These are phyloP conservation scores for Pouteria campechiana DNA, from an alignment of 179 eudicot genomes.

Conservation along the genomic window DNA sequence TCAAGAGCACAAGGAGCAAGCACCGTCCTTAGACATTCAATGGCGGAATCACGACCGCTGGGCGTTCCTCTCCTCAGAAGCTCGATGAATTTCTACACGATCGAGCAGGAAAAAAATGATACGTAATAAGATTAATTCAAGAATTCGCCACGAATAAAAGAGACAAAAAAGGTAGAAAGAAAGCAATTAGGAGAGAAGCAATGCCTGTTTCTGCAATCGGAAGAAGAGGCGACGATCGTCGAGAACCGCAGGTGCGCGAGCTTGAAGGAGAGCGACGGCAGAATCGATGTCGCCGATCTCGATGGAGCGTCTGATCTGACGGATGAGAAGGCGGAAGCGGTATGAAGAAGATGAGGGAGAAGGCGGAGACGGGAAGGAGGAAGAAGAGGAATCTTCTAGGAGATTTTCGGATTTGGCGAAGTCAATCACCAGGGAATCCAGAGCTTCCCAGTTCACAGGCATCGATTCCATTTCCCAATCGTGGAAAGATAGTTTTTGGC, in stretches of 20 bases:
- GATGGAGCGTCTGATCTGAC: slow-evolving; percentile 47
- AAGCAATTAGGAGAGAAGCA: not conserved
- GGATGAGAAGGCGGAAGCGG: slow-evolving; percentile 48
- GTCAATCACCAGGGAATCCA: slow-evolving; percentile 65
- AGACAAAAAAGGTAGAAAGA: not conserved
- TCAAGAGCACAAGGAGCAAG: slow-evolving; percentile 94
- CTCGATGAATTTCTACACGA: slow-evolving; percentile 77
- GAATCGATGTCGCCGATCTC: slow-evolving; percentile 69
- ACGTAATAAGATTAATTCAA: too few relatives aligned
- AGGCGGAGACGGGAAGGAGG: slow-evolving; percentile 15
- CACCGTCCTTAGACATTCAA: slow-evolving; percentile 52
- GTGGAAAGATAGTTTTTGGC: too few relatives aligned
- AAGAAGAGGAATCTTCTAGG: slow-evolving; percentile 20
- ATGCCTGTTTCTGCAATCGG: slow-evolving; percentile 85
- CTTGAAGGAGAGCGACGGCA: slow-evolving; percentile 53
- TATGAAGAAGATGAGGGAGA: slow-evolving; percentile 39
- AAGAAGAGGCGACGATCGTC: slow-evolving; percentile 81
- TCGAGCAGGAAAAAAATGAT: slow-evolving; percentile 5
- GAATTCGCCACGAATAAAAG: not conserved
- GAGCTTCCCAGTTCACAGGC: slow-evolving; percentile 80
- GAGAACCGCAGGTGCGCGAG: slow-evolving; percentile 46
- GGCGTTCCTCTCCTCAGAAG: slow-evolving; percentile 72
- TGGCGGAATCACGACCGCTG: slow-evolving; percentile 66
- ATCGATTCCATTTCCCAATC: slow-evolving; percentile 32
- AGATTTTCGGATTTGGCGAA: slow-evolving; percentile 78